These are phyloP conservation scores for Atractiella rhizophila DNA, from an alignment of 768 basidiomycete species.

Conservation along the genomic window DNA sequence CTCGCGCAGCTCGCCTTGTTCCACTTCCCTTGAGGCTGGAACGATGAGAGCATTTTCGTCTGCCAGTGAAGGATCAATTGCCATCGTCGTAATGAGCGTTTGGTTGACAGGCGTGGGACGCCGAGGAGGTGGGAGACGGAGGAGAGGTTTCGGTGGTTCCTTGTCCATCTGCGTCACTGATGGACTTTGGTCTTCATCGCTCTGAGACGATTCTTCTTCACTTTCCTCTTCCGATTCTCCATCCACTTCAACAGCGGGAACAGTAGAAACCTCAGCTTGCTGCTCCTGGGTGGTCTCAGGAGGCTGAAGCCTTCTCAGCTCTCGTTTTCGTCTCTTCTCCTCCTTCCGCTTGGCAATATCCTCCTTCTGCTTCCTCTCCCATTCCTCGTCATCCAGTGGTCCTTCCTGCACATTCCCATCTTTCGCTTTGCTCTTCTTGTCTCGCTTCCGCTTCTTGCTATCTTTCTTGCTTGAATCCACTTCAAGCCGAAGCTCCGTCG, in stretches of 20 bases:
- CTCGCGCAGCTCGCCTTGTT: slow-evolving; percentile 36
- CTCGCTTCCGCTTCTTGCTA: slow-evolving; percentile 7
- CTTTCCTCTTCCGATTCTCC: too few relatives aligned
- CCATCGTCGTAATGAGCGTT: not conserved
- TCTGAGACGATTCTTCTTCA: too few relatives aligned
- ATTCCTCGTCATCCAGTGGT: slow-evolving; percentile 10
- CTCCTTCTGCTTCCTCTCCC: slow-evolving; percentile 2
- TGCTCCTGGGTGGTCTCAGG: too few relatives aligned
- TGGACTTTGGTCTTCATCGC: too few relatives aligned
- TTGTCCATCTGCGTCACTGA: too few relatives aligned
- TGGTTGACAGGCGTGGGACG: slow-evolving; percentile 5
- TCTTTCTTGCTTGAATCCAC: slow-evolving; percentile 12
- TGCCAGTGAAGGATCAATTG: not conserved
- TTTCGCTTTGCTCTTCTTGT: slow-evolving; percentile 15
- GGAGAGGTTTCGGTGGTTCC: too few relatives aligned
- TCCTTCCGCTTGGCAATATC: not conserved
- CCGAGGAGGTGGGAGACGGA: too few relatives aligned
- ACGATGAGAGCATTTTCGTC: slow-evolving; percentile 29
- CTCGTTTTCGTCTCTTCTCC: not conserved
- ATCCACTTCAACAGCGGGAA: too few relatives aligned
- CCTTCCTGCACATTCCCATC: slow-evolving; percentile 10
- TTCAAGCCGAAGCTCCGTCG: slow-evolving; percentile 5
- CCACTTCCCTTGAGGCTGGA: slow-evolving; percentile 33
- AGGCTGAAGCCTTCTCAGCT: too few relatives aligned
- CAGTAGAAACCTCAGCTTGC: too few relatives aligned